phyloP scores from a whole-genome alignment of 345 rosid genomes.

The Viola odorata region DNA sequence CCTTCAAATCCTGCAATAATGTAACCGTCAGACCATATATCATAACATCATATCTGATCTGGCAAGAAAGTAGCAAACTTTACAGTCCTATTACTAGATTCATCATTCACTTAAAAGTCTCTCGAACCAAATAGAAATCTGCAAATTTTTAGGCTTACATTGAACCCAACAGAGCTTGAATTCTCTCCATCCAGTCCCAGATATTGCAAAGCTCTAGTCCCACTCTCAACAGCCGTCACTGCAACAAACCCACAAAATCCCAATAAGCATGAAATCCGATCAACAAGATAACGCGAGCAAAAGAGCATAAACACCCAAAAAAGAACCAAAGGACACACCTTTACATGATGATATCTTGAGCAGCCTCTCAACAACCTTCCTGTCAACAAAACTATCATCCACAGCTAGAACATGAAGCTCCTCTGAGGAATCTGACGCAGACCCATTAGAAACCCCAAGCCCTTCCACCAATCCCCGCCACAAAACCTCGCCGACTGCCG shows the following conservation, averaged over 20 bases:
- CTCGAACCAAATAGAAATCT: background rate
- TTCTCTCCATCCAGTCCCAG: conserved; percentile 75
- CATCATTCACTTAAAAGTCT: background rate
- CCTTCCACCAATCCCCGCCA: conserved; percentile 10
- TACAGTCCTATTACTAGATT: too few species aligned
- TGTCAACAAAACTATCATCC: conserved; percentile 76
- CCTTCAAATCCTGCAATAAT: conserved; percentile 52
- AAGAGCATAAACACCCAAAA: background rate
- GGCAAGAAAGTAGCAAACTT: background rate
- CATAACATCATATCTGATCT: background rate
- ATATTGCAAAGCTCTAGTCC: conserved; percentile 62
- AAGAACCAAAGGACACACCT: conserved; percentile 32
- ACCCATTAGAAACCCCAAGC: conserved; percentile 11
- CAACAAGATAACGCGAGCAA: background rate
- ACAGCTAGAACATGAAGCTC: conserved; percentile 95
- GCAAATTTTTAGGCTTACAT: conserved; percentile 39
- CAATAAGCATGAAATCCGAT: background rate
- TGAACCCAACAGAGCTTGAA: conserved; percentile 39
- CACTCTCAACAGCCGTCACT: conserved; percentile 75
- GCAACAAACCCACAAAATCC: conserved; percentile 9
- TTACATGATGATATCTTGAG: conserved; percentile 71
- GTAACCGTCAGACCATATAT: background rate
- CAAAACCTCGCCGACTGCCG: conserved; percentile 35
- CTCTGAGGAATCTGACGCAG: conserved; percentile 20
- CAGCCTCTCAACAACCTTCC: conserved; percentile 72